These are phyloP conservation scores for Aspergillus egyptiacus DNA, from an alignment of 495 filamentous ascomycete genomes.

Conservation along the genomic window DNA sequence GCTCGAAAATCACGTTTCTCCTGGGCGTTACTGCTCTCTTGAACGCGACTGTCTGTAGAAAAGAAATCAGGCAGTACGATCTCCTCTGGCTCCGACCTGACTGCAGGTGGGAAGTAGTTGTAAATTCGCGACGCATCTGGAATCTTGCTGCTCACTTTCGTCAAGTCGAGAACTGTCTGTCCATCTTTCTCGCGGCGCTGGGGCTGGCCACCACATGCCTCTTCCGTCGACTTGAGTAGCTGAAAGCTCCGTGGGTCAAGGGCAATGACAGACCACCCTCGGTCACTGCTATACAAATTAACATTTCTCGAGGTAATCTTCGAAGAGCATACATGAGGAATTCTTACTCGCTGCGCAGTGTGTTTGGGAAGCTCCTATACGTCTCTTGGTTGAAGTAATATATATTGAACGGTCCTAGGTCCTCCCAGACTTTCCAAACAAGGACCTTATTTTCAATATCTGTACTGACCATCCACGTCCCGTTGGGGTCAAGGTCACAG, in stretches of 20 bases:
- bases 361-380: conserved; percentile 15
- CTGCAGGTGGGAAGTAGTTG: conserved; percentile 23
- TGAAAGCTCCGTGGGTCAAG: conserved; percentile 46
- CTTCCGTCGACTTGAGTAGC: conserved; percentile 22
- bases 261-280: conserved; percentile 48
- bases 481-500: conserved; percentile 54
- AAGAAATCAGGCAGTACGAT: conserved; percentile 28
- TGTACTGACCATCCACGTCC: conserved; percentile 64
- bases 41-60: conserved; percentile 24
- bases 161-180: conserved; percentile 28
- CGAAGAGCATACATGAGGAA: not conserved
- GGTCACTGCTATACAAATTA: conserved; percentile 18
- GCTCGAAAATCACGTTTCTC: not conserved
- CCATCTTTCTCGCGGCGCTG: conserved; percentile 13
- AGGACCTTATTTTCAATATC: conserved; percentile 64
- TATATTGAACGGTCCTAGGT: conserved; percentile 23
- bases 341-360: conserved; percentile 20
- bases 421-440: conserved; percentile 61
- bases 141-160: conserved; percentile 20
- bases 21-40: not conserved
- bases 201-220: conserved; percentile 44
- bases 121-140: conserved; percentile 27
- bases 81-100: conserved; percentile 18
- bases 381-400: conserved; percentile 26
- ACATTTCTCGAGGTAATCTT: not conserved